These are phyloP conservation scores for Rasamsonia emersonii DNA, from an alignment of 2,329 filamentous ascomycete genomes.

Conservation along the genomic window DNA sequence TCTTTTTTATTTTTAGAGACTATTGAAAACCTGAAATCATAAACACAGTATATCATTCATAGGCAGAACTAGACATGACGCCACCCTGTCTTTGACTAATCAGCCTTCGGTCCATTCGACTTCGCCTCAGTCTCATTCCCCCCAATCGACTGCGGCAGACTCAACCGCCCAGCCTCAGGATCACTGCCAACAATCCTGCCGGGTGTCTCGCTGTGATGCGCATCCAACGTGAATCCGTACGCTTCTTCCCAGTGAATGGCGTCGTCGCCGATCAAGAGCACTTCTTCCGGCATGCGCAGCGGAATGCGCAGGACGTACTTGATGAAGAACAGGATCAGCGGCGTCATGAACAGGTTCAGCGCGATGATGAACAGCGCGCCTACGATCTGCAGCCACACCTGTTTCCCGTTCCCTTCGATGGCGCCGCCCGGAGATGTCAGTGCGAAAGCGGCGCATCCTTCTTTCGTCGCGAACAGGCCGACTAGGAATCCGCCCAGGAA, in stretches of 20 bases:
- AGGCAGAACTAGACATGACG: too few species aligned
- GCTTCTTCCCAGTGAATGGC: conserved; percentile 42
- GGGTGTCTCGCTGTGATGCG: too few species aligned
- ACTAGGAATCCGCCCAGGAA: conserved; percentile 39
- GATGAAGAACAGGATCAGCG: conserved; percentile 43
- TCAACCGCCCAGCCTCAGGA: too few species aligned
- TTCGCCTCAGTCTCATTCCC: too few species aligned
- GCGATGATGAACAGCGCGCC: conserved; percentile 43
- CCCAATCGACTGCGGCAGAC: too few species aligned
- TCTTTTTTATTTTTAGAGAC: too few species aligned
- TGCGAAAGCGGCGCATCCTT: conserved; percentile 41
- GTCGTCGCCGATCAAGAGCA: conserved; percentile 40
- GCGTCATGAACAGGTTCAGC: conserved; percentile 45
- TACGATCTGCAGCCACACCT: conserved; percentile 44
- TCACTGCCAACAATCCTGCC: too few species aligned
- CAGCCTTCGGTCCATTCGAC: too few species aligned
- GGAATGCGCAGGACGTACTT: conserved; percentile 42
- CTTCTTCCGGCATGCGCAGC: conserved; percentile 40
- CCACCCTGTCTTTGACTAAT: too few species aligned
- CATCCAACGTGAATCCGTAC: conserved; percentile 22
- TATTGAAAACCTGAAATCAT: too few species aligned
- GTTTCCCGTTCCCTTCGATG: conserved; percentile 42
- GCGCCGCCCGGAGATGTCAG: conserved; percentile 39
- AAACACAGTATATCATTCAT: too few species aligned
- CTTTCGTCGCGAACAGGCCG: conserved; percentile 40